Percentiles rank a stretch among this genome's conserved stretches.
Evolutionary conservation across 1,284 basidiomycete genomes (phyloP).

Genomic region (Meripilus lineatus): DNA sequence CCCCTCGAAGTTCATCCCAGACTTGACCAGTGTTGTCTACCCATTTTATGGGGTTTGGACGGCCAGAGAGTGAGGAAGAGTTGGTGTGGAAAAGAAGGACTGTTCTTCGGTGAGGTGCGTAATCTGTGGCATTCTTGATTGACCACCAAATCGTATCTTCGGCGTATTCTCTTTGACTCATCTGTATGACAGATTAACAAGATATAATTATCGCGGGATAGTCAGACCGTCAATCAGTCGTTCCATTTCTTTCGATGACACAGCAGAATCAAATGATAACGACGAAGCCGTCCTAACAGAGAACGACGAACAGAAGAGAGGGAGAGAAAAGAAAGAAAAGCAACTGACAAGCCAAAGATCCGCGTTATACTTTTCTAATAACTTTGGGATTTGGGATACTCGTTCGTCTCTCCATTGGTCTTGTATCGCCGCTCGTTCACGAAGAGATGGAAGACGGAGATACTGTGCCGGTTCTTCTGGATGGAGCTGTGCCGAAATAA

Average conservation of each 20-base stretch:
- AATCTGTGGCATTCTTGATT: slow-evolving; percentile 44
- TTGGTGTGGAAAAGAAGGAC: slow-evolving; percentile 46
- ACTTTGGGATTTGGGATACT: slow-evolving; percentile 34
- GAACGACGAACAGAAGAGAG: not conserved
- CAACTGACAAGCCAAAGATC: slow-evolving; percentile 40
- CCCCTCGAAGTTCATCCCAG: slow-evolving; percentile 38
- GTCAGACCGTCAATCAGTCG: no score
- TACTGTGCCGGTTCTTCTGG: slow-evolving; percentile 33
- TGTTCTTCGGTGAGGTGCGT: slow-evolving; percentile 45
- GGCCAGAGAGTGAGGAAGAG: slow-evolving; percentile 28
- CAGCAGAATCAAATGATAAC: no score
- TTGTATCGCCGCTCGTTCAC: slow-evolving; percentile 40
- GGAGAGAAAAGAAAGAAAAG: not conserved
- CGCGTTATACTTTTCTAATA: slow-evolving; percentile 39
- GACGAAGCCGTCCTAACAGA: no score
- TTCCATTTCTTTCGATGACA: not conserved
- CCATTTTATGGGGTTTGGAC: slow-evolving; percentile 42
- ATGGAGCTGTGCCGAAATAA: slow-evolving; percentile 26
- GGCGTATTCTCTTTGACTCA: slow-evolving; percentile 47
- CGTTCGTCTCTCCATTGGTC: slow-evolving; percentile 41
- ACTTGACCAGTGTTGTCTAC: slow-evolving; percentile 48
- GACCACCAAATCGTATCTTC: slow-evolving; percentile 52
- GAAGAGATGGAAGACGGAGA: slow-evolving; percentile 35
- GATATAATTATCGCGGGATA: not conserved
- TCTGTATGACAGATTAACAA: slow-evolving; percentile 20